Percentiles rank a stretch among this genome's conserved stretches.
Conservation (phyloP, 176 grass and related monocot species). For the Carex littledalei region DNA sequence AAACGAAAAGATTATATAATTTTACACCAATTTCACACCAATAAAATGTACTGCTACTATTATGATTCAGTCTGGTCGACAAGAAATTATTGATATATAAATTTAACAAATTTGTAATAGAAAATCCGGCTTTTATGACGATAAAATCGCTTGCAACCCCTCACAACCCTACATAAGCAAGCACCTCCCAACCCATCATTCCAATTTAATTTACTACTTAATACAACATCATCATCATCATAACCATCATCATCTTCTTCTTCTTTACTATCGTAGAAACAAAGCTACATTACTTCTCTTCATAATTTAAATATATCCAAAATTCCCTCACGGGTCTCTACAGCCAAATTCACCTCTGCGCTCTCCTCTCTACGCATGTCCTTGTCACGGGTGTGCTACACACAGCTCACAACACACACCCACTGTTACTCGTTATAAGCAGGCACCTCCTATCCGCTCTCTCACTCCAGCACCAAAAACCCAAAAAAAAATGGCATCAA, state of each 20-base stretch:
- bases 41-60: neutral
- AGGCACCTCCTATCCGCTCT: neutral
- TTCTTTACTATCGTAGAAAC: neutral
- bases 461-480: neutral
- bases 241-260: neutral
- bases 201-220: neutral
- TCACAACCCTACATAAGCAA: neutral
- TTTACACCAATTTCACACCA: neutral
- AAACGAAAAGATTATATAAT: neutral
- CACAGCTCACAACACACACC: slow-evolving; percentile 22
- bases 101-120: neutral
- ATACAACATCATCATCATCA: neutral
- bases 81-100: neutral
- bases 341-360: slow-evolving; percentile 20
- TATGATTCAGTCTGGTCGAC: neutral
- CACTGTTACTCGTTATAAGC: slow-evolving; percentile 25
- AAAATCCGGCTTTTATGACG: neutral
- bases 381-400: slow-evolving; percentile 38
- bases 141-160: neutral
- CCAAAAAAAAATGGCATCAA: slow-evolving; percentile 25
- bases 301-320: slow-evolving; percentile 27
- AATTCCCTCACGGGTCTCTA: slow-evolving; percentile 38
- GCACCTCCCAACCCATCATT: slow-evolving; percentile 1
- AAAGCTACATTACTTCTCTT: neutral
- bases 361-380: slow-evolving; percentile 26